These are phyloP conservation scores for Fusarium pseudocircinatum DNA, from an alignment of 2,329 filamentous ascomycete species.

Conservation along the genomic window DNA sequence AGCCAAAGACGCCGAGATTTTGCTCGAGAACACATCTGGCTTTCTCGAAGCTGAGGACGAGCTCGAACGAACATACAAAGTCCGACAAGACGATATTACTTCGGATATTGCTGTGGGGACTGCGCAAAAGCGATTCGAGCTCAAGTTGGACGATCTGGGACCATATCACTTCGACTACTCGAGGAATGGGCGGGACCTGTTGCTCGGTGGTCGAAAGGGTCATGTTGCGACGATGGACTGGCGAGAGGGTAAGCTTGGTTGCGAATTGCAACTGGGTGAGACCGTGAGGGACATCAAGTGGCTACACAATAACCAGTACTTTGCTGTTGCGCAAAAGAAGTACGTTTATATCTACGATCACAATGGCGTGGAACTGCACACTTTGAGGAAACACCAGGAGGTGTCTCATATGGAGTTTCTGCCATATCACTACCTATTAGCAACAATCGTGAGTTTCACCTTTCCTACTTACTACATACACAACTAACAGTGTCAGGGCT, in stretches of 20 bases:
- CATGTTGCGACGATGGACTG: constrained; percentile 98
- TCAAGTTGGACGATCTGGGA: constrained; percentile 83
- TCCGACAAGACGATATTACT: constrained; percentile 87
- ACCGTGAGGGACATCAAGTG: constrained; percentile 90
- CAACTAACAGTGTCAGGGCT: constrained; percentile 61
- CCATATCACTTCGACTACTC: constrained; percentile 92
- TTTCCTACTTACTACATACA: accelerated
- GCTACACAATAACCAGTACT: constrained; percentile 94
- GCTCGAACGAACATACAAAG: constrained; percentile 91
- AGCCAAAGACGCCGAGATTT: constrained; percentile 94
- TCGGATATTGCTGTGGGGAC: constrained; percentile 80
- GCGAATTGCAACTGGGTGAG: constrained; percentile 90
- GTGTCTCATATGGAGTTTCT: constrained; percentile 95
- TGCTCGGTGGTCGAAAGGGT: constrained; percentile 89
- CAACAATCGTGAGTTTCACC: constrained; percentile 73
- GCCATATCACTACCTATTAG: constrained; percentile 94
- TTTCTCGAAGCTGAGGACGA: constrained; percentile 90
- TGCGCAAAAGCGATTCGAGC: constrained; percentile 91
- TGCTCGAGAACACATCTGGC: constrained; percentile 86
- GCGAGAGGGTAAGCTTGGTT: constrained; percentile 89
- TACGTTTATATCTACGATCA: constrained; percentile 96
- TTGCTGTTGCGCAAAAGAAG: constrained; percentile 96
- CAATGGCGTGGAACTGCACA: constrained; percentile 91
- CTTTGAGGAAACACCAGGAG: constrained; percentile 88
- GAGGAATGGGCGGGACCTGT: constrained; percentile 84